phyloP scores from a whole-genome alignment of 495 filamentous ascomycete species.

The Parathielavia appendiculata region DNA sequence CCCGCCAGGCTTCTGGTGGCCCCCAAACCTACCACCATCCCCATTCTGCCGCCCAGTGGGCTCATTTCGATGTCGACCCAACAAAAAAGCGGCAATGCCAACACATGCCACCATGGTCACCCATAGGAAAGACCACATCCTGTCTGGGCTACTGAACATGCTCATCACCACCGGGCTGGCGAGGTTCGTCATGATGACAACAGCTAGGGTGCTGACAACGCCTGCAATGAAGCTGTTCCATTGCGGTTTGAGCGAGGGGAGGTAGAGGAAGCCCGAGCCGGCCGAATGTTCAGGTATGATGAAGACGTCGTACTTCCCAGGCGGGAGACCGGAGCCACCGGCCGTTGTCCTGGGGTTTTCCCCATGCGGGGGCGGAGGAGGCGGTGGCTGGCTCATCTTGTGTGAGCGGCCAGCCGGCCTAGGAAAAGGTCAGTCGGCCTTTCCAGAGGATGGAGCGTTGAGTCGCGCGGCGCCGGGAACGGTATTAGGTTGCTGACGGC shows the following conservation, averaged over 20 bases:
- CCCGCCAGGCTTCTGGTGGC: conserved; percentile 10
- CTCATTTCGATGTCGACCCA: conserved; percentile 12
- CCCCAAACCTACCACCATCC: conserved; percentile 18
- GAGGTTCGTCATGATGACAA: conserved; percentile 61
- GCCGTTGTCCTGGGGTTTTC: conserved; percentile 51
- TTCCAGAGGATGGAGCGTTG: not conserved
- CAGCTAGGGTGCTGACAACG: conserved; percentile 63
- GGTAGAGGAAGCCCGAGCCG: conserved; percentile 86
- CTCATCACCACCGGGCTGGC: conserved; percentile 62
- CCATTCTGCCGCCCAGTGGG: not conserved
- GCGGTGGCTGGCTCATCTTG: conserved; percentile 46
- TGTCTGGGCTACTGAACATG: conserved; percentile 44
- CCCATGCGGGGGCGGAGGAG: conserved; percentile 67
- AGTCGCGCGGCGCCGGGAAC: not conserved
- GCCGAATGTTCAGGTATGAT: conserved; percentile 92
- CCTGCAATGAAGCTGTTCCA: conserved; percentile 89
- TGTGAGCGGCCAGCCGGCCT: conserved; percentile 22
- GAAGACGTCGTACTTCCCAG: conserved; percentile 93
- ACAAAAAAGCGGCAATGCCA: conserved; percentile 12
- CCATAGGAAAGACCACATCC: conserved; percentile 7
- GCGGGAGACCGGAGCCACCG: conserved; percentile 55
- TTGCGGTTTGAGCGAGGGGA: conserved; percentile 79
- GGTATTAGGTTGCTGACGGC: not conserved
- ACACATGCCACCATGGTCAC: conserved; percentile 5
- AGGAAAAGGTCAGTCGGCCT: not conserved